These are phyloP conservation scores for Sugiyamaella valdiviana DNA, from an alignment of 805 yeast genomes.

Conservation along the genomic window DNA sequence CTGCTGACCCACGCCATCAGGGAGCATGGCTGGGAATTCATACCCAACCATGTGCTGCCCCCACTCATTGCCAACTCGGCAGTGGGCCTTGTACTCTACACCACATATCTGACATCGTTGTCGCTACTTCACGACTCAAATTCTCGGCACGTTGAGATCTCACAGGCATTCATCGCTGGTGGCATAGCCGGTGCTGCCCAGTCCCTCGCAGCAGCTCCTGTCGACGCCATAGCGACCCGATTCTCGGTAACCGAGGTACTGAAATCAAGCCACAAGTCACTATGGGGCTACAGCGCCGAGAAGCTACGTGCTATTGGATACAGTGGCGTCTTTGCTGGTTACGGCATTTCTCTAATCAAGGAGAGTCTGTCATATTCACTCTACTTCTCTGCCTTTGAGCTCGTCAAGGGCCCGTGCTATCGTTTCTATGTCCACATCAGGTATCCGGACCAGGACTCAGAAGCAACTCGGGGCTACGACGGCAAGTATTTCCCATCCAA, in stretches of 20 bases:
- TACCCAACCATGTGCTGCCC: constrained; percentile 78
- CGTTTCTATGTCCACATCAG: constrained; percentile 24
- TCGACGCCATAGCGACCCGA: constrained; percentile 84
- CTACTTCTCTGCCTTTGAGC: constrained; percentile 75
- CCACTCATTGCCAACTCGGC: constrained; percentile 84
- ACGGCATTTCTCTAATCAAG: constrained; percentile 66
- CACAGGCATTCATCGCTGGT: constrained; percentile 60
- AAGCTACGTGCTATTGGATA: constrained; percentile 70
- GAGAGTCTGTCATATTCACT: constrained; percentile 79
- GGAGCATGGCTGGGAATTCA: constrained; percentile 77
- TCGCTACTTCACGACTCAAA: constrained; percentile 17
- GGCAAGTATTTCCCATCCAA: constrained; percentile 17
- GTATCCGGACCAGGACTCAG: constrained; percentile 14
- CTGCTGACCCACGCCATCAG: constrained; percentile 63
- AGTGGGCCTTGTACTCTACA: constrained; percentile 81
- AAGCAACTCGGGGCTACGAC: not conserved
- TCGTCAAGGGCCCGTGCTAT: constrained; percentile 51
- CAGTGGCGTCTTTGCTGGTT: constrained; percentile 86
- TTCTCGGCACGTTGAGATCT: not conserved
- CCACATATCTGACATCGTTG: constrained; percentile 56
- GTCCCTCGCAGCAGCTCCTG: constrained; percentile 87
- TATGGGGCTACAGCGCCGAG: constrained; percentile 70
- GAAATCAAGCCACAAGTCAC: constrained; percentile 56
- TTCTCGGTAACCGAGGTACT: constrained; percentile 70
- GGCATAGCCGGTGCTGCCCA: constrained; percentile 81